phyloP scores from a whole-genome alignment of 2,329 filamentous ascomycete species.

The Chaetomium sp. region DNA sequence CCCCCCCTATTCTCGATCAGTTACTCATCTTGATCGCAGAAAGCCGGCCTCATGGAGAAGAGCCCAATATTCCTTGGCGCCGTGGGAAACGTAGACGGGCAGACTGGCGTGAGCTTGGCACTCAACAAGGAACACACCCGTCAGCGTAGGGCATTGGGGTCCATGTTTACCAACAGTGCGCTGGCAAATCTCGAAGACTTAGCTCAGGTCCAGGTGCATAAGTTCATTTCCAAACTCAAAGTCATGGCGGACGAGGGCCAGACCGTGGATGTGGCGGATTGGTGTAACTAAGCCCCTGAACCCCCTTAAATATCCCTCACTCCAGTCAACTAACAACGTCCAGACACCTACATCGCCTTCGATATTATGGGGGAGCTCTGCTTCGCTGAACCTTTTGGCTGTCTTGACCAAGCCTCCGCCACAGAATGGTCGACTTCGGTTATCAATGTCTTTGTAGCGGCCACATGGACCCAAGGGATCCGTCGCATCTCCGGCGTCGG shows the following conservation, averaged over 20 bases:
- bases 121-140: constrained; percentile 3
- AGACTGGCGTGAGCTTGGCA: constrained; percentile 1
- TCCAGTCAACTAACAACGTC: too few relatives aligned
- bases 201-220: neutral
- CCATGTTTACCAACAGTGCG: constrained; percentile 1
- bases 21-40: neutral
- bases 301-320: neutral
- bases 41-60: constrained; percentile 4
- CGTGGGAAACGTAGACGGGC: neutral
- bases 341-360: constrained; percentile 3
- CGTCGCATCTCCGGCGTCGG: neutral
- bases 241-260: neutral
- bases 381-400: neutral
- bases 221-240: neutral
- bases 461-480: constrained; percentile 1
- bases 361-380: constrained; percentile 2
- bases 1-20: neutral
- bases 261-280: neutral
- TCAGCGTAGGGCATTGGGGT: neutral
- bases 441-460: neutral
- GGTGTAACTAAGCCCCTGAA: neutral
- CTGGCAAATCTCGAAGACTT: neutral
- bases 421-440: neutral
- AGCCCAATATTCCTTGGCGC: constrained; percentile 1
- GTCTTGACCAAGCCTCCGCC: neutral